phyloP scores from a whole-genome alignment of 2,329 filamentous ascomycete species.

The Fusarium sp. region DNA sequence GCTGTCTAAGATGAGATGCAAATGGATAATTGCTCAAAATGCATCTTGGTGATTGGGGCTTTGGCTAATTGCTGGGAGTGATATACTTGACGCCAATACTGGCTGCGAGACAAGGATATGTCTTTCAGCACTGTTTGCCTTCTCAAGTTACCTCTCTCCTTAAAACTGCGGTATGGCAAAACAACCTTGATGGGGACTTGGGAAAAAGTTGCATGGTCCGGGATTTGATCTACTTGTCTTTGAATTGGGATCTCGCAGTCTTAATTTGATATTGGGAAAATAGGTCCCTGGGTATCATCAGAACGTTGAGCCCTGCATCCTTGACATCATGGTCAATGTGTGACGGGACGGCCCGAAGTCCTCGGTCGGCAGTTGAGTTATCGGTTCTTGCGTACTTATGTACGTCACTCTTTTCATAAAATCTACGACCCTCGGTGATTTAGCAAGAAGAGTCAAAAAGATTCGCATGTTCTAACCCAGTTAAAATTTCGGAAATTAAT shows the following conservation, averaged over 20 bases:
- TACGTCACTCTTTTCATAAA: too few relatives aligned
- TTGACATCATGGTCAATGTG: background rate
- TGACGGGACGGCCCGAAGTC: background rate
- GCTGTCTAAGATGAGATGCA: conserved; percentile 1
- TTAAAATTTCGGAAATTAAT: too few relatives aligned
- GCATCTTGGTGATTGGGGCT: background rate
- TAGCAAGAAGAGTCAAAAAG: too few relatives aligned
- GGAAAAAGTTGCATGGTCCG: background rate
- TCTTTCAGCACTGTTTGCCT: background rate
- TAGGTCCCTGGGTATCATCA: too few relatives aligned
- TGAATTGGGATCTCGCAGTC: background rate
- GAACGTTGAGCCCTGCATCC: background rate
- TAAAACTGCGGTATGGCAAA: background rate
- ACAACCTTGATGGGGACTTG: conserved; percentile 21
- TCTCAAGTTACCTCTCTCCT: background rate
- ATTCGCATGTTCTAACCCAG: too few relatives aligned
- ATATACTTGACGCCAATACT: background rate
- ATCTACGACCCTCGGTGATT: too few relatives aligned
- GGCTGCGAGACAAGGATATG: background rate
- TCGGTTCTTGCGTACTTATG: background rate
- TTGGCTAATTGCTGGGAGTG: background rate
- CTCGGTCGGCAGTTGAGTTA: background rate
- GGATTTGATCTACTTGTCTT: background rate
- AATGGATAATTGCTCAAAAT: conserved; percentile 7
- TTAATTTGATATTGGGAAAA: background rate